Evolutionary conservation across 306 rosid genomes (phyloP), one percentile per base, ranked within the genome.

Genomic region (Cucurbita maxima): DNA sequence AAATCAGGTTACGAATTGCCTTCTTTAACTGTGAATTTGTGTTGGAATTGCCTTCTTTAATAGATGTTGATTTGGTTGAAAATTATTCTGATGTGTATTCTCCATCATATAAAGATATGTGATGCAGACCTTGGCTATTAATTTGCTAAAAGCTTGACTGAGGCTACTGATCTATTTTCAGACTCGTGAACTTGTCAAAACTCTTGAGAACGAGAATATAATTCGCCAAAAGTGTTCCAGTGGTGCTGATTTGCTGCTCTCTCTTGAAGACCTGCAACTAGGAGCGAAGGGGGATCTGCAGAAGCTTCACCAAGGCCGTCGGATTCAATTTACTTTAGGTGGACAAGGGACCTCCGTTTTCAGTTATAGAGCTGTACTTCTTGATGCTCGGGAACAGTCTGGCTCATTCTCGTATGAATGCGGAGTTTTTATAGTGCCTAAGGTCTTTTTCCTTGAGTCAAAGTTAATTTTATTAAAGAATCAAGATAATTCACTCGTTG

Each of bases 351-450:
- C 73, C 78, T 92, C 98, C 70, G 78, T 40, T 68, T 89, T 84
- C 82, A 81, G 84, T 82, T 93, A 89, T 76, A 83, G 83, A 80
- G 84, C 96, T 25, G 79, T 90, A 74, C 81, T 93, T 84, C 96
- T 93, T 77, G 98, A 93, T 81, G 91, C 98, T 20, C 86, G 57
- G 77, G 84, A 87, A 67, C 89, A 79, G 53, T 83, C 87, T 80
- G 88, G 82, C 58, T 82, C 89, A 41, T 90, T 87, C 78, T 71
- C 63, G 25, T 93, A 93, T 72, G 90, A 87, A 68, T 93, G 96
- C 67, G 98, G 94, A 71, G 94, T 89, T 83, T 90, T 93, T 87
- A 84, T 93, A 74, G 98, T 93, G 81, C 98, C 98, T 47, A 88
- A 90, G 96, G 97, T 93, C 56, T 81, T 18, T 63, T 63, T 41